These are phyloP conservation scores for Juglanconis sp. DNA, from an alignment of 2,329 filamentous ascomycete species.

Conservation along the genomic window DNA sequence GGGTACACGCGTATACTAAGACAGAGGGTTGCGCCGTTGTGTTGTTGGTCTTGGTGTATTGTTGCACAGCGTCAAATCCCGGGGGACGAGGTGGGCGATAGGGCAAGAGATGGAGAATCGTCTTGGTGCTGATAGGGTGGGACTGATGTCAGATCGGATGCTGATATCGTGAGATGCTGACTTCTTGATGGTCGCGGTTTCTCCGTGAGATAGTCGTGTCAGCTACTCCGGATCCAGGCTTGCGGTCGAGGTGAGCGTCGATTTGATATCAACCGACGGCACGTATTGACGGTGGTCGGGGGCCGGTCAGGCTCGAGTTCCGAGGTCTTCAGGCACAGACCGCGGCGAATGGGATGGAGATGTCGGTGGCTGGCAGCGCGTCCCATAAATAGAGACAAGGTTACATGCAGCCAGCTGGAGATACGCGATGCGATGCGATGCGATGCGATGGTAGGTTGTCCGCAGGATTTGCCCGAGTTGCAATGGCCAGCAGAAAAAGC, in stretches of 20 bases:
- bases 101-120: neutral
- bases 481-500: neutral
- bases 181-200: neutral
- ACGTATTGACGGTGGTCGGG: too few relatives aligned
- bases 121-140: neutral
- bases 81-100: neutral
- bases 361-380: conserved; percentile 1
- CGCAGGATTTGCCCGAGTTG: too few relatives aligned
- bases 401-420: neutral
- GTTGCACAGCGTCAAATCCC: neutral
- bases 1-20: neutral
- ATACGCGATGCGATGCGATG: neutral
- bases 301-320: neutral
- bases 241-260: neutral
- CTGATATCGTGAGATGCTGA: neutral
- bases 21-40: neutral
- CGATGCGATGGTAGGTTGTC: neutral
- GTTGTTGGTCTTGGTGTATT: neutral
- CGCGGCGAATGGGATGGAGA: neutral
- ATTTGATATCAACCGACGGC: too few relatives aligned
- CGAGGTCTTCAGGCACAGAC: neutral
- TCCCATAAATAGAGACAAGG: neutral
- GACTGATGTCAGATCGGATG: neutral
- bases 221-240: neutral
- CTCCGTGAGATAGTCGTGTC: neutral